Evolutionary conservation across 2,329 filamentous ascomycete species (phyloP).

Genomic region (Ascochyta koolunga): DNA sequence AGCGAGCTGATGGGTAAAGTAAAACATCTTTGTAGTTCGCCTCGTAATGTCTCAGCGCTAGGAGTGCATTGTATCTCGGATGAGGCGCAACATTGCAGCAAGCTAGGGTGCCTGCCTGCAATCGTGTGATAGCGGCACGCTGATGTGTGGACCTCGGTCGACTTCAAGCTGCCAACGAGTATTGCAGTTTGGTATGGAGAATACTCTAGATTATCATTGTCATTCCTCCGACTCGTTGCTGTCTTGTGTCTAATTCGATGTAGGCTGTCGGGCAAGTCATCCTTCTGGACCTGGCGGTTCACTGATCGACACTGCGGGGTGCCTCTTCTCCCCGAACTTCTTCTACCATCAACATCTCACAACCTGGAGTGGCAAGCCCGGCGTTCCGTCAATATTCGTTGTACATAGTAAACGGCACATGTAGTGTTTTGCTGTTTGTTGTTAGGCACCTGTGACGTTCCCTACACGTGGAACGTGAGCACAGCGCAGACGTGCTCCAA

Average conservation of each 20-base stretch:
- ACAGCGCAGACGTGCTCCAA: neutral
- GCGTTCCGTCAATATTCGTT: neutral
- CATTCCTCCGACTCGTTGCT: neutral
- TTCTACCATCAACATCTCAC: neutral
- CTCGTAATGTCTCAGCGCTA: neutral
- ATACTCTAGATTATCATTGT: neutral
- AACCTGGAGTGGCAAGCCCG: neutral
- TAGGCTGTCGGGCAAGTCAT: constrained; percentile 3
- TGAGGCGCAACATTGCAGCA: neutral
- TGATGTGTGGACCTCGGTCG: neutral
- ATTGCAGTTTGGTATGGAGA: neutral
- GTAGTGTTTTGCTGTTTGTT: neutral
- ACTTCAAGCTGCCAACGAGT: neutral
- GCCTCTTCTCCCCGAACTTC: neutral
- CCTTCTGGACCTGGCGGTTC: neutral
- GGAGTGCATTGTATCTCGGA: neutral
- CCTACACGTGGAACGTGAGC: neutral
- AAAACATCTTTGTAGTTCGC: neutral
- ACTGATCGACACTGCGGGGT: constrained; percentile 6
- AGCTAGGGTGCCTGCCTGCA: neutral
- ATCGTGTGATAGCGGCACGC: neutral
- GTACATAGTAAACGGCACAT: neutral
- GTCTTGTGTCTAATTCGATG: neutral
- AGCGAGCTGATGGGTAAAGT: neutral
- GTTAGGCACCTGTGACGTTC: neutral